Base-by-base conservation (phyloP, 768 basidiomycete genomes). In the Rubroboletus pulcherrimus region DNA sequence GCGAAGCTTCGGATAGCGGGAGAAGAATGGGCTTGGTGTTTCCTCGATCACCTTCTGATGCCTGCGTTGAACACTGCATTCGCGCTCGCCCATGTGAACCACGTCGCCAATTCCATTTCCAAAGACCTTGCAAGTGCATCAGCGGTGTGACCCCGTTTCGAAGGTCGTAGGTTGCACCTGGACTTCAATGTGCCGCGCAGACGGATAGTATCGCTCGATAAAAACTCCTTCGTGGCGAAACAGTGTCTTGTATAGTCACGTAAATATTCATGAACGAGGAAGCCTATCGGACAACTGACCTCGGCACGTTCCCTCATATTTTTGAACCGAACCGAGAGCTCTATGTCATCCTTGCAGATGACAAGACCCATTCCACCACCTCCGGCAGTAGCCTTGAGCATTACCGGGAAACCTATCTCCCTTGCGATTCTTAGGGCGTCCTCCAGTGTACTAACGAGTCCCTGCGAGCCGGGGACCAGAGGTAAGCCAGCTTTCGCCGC, bases 41-140 rank as follows among this genome's bases (percentile, higher is more conserved):
- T 89, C 87, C 59, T 89, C 87, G 24, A 89, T 80, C 3, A 89
- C 77, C 64, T 89, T 89, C 66, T 89, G 87, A 59, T 87, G 83
- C 31, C 86, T 71, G 31, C 87, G 73, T 62, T 89, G 87, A 9
- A 85, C 69, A 46, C 83, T 85, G 60, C 87, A 87, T 65, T 89
- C 87, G 14, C 87, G 76, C 63, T 88, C 86, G 37, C 83, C 82
- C 74, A 86, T 79, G 59, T 86, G 83, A 5, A 86, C 71, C 11
- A 80, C 81, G 42, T 80, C 71, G 4, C 82, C 83, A 0, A 66
- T 39, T 0, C 85, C 87, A 63, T 89, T 81, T 14, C 87, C 87
- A 57, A 87, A 87, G 0, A 88, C 78, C 84, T 85, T 31, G 1
- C 5, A n/a, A 34, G 45, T 64, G 50, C 26, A 53, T 30, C 44